phyloP scores from a whole-genome alignment of 441 rosid genomes.

The Capsella rubella region DNA sequence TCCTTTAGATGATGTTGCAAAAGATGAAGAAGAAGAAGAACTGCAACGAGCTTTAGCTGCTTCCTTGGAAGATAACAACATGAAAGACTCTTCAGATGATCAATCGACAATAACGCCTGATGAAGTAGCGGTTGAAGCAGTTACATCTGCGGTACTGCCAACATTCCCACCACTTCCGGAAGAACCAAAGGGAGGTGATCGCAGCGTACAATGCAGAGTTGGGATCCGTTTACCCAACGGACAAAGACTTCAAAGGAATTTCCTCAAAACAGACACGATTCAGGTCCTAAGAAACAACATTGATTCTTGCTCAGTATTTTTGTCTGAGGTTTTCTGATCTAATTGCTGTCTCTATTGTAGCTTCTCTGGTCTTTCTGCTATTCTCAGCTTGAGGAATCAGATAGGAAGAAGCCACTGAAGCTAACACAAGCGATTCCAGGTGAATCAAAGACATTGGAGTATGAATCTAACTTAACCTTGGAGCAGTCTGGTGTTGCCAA shows the following conservation, averaged over 20 bases:
- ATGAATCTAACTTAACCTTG: constrained; percentile 63
- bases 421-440: constrained; percentile 88
- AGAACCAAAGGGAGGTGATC: constrained; percentile 81
- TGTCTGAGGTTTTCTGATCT: constrained; percentile 27
- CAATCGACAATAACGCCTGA: constrained; percentile 49
- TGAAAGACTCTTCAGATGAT: constrained; percentile 51
- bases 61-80: constrained; percentile 55
- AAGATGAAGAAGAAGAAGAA: constrained; percentile 66
- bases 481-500: constrained; percentile 86
- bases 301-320: neutral
- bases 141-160: constrained; percentile 48
- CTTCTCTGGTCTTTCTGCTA: constrained; percentile 90
- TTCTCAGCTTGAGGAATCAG: constrained; percentile 69
- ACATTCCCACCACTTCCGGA: constrained; percentile 75
- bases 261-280: constrained; percentile 72
- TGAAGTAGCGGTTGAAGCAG: constrained; percentile 44
- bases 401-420: constrained; percentile 67
- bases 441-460: constrained; percentile 72
- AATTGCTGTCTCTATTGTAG: constrained; percentile 51
- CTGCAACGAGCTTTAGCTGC: constrained; percentile 64
- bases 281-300: constrained; percentile 55
- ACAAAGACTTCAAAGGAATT: constrained; percentile 80
- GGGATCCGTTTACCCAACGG: constrained; percentile 97
- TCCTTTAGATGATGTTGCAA: constrained; percentile 29
- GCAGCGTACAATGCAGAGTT: constrained; percentile 77